Evolutionary conservation across 768 basidiomycete genomes (phyloP), one percentile per base, ranked within the genome.

Genomic region (Lactarius psammicola): DNA sequence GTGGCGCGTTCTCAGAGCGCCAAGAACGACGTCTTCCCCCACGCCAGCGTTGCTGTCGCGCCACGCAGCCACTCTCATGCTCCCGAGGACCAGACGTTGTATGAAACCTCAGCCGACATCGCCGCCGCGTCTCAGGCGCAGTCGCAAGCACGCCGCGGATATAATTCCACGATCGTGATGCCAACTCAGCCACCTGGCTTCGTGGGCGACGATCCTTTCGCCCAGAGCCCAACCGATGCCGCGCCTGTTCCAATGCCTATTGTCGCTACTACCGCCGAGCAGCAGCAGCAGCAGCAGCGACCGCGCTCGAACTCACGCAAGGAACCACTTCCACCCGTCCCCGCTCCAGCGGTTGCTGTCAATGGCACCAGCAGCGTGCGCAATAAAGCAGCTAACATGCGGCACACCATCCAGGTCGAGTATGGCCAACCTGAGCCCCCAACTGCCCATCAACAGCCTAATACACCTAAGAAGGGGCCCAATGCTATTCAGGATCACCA

Each of bases 371-470:
- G 74, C 34, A 74, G 78, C 58, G 63, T 63, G 62, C 85, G 84
- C 74, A 79, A 81, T 68, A 85, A 79, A 66, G 53, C 66, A 13
- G 78, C 77, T 2, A 81, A 81, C 60, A 88, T 90, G 76, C 81
- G 94, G 57, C 95, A 98, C 76, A 98, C 97, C 11, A 92, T 98
- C 56, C 97, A 98, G 75, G 90, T 98, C 65, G 97, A 99, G 76
- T 98, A 98, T 71, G 90, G 89, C 64, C 87, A 88, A 62, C 82
- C 83, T 6, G 74, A 75, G n/a, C 23, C 67, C 17, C 72, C 54
- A 11, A 59, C 55, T 2, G 53, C 66, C 8, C 59, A 72, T 3
- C 28, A 44, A 23, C 65, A 38, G 17, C 30, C 68, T 15, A 63
- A 56, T 20, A 69, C 66, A 23, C 61, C 60, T 40, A 68, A 57